Evolutionary conservation across 2,329 filamentous ascomycete genomes (phyloP).

Genomic region (Fusarium nematophilum): DNA sequence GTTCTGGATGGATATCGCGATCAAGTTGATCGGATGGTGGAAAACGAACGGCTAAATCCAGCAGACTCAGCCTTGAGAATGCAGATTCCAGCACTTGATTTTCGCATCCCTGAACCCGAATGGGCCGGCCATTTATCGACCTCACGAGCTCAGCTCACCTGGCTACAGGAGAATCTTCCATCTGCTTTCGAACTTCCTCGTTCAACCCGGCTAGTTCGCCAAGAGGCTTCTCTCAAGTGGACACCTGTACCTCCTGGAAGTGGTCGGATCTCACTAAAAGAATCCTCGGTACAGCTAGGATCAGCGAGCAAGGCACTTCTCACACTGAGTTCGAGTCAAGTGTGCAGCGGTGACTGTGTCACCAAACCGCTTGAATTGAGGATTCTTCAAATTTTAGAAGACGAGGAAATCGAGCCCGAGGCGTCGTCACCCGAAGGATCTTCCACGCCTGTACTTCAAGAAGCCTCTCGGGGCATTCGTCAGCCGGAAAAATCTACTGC

Average conservation of each 20-base stretch:
- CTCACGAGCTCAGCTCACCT: slow-evolving; percentile 41
- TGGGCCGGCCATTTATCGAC: slow-evolving; percentile 36
- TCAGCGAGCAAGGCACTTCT: slow-evolving; percentile 24
- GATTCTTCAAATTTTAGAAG: slow-evolving; percentile 25
- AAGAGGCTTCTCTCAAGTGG: slow-evolving; percentile 42
- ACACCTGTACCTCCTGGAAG: slow-evolving; percentile 28
- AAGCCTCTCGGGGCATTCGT: not conserved
- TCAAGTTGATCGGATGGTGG: slow-evolving; percentile 21
- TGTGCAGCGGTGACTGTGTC: slow-evolving; percentile 36
- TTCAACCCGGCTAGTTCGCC: not conserved
- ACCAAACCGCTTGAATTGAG: not conserved
- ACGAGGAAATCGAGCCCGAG: slow-evolving; percentile 42
- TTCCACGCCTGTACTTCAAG: too few species aligned
- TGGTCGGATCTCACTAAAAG: slow-evolving; percentile 8
- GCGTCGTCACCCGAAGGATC: not conserved
- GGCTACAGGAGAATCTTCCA: slow-evolving; percentile 31
- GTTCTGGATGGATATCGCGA: slow-evolving; percentile 32
- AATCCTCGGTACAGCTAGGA: slow-evolving; percentile 24
- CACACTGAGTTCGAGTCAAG: not conserved
- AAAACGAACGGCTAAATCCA: slow-evolving; percentile 46
- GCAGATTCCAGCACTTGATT: slow-evolving; percentile 44
- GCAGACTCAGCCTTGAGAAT: slow-evolving; percentile 43
- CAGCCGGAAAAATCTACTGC: not conserved
- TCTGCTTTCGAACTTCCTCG: slow-evolving; percentile 9
- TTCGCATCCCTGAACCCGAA: slow-evolving; percentile 34